Evolutionary conservation across 1,284 basidiomycete species (phyloP), one percentile per base, ranked within the genome.

Genomic region (Apiotrichum siamense): DNA sequence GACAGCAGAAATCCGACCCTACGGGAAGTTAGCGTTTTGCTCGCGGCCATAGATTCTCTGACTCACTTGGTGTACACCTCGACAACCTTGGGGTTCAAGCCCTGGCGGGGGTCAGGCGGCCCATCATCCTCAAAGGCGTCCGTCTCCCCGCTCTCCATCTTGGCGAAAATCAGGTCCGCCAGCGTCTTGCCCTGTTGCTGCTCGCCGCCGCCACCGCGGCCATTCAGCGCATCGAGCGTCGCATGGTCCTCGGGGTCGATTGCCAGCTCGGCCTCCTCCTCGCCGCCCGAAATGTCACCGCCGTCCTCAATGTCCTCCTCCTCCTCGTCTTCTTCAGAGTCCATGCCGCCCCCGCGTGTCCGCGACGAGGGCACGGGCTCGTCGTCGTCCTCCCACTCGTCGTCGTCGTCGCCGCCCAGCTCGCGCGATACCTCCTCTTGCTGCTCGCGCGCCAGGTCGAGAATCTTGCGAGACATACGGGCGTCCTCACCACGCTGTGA

Each of bases 161-260:
- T 97, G 35, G 88, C 82, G 71, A 99, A 90, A 57, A 98, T 98
- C 32, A 98, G 79, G 71, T 99, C 94, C 21, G 94, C 94, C 18
- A 99, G 78, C 5, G 91, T 96, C 67, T 83, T 81, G 29, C 88
- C 83, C 65, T 85, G 84, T 18, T 31, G 26, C 18, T 59, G 64
- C 26, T 52, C 55, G 21, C 40, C 27, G 15, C 58, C 57, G n/a
- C n/a, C n/a, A n/a, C n/a, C n/a, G n/a, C n/a, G n/a, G n/a, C n/a
- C n/a, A n/a, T 66, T 63, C 21, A 94, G 77, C 13, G 84, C 80
- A 60, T 94, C 89, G 21, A 96, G 77, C 11, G 88, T 84, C 59
- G 85, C 82, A 71, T 93, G 79, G 73, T 96, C 92, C 56, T 79
- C 83, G 55, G 86, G 83, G 76, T 96, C 90, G 66, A 96, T 87